Evolutionary conservation across 2,329 filamentous ascomycete species (phyloP).

Genomic region (Passalora sequoiae): DNA sequence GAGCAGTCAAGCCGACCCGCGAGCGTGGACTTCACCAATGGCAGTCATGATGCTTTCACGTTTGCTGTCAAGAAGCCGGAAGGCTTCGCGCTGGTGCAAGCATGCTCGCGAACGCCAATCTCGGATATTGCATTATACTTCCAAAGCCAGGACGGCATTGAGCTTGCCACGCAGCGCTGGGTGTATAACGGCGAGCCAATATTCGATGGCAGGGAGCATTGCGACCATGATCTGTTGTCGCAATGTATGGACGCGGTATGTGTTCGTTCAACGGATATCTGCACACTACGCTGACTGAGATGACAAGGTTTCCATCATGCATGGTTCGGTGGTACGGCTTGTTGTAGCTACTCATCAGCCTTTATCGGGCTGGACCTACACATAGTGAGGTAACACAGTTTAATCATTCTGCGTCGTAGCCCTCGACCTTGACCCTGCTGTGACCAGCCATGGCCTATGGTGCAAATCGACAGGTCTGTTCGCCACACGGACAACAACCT

Average conservation of each 20-base stretch:
- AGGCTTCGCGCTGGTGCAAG: not conserved
- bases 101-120: not conserved
- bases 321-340: not conserved
- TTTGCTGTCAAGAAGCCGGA: slow-evolving; percentile 2
- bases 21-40: not conserved
- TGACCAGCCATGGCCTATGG: too few species aligned
- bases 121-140: not conserved
- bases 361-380: not conserved
- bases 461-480: too few species aligned
- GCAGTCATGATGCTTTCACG: not conserved
- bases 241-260: not conserved
- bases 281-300: not conserved
- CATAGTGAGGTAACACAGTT: not conserved
- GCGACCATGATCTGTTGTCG: not conserved
- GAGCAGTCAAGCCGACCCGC: not conserved
- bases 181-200: not conserved
- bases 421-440: too few species aligned
- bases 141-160: not conserved
- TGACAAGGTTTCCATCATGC: not conserved
- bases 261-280: not conserved
- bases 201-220: not conserved
- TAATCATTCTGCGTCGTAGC: too few species aligned
- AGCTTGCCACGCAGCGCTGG: not conserved
- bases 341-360: not conserved
- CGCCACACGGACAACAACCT: too few species aligned